Evolutionary conservation across 768 basidiomycete genomes (phyloP).

Genomic region (Russula virescens): DNA sequence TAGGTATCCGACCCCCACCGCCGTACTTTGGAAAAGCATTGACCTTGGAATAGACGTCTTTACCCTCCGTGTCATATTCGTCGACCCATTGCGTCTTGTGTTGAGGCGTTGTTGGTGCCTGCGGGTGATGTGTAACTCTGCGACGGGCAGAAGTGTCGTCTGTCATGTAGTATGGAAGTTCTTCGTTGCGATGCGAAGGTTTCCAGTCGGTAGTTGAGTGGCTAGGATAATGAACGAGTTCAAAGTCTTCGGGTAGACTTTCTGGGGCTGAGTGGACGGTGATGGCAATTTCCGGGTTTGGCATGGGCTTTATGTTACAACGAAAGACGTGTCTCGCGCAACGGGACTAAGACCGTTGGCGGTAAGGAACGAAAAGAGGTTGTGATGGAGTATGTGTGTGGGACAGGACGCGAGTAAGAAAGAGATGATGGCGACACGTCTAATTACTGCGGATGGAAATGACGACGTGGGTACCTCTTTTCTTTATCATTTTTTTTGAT

Average conservation of each 20-base stretch:
- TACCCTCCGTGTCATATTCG: slow-evolving; percentile 56
- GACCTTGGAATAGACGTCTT: slow-evolving; percentile 53
- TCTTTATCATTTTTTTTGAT: background rate
- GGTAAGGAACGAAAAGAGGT: background rate
- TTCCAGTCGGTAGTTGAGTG: slow-evolving; percentile 31
- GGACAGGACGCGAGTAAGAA: background rate
- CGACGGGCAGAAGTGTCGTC: slow-evolving; percentile 45
- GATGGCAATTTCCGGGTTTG: slow-evolving; percentile 60
- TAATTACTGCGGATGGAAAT: slow-evolving; percentile 9
- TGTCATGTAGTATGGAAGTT: slow-evolving; percentile 46
- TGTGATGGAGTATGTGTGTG: background rate
- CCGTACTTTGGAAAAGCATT: slow-evolving; percentile 29
- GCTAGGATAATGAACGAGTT: slow-evolving; percentile 58
- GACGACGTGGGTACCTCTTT: background rate
- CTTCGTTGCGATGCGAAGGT: slow-evolving; percentile 33
- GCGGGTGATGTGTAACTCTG: slow-evolving; percentile 36
- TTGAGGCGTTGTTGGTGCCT: slow-evolving; percentile 24
- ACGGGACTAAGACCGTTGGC: background rate
- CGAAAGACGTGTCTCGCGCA: background rate
- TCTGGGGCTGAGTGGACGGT: slow-evolving; percentile 59
- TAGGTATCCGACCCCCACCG: slow-evolving; percentile 47
- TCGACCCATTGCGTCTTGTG: slow-evolving; percentile 28
- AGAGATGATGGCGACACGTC: background rate
- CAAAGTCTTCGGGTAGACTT: slow-evolving; percentile 61
- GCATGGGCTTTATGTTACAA: slow-evolving; percentile 40